These are phyloP conservation scores for Penicillium atrosanguineum DNA, from an alignment of 495 filamentous ascomycete species.

Conservation along the genomic window DNA sequence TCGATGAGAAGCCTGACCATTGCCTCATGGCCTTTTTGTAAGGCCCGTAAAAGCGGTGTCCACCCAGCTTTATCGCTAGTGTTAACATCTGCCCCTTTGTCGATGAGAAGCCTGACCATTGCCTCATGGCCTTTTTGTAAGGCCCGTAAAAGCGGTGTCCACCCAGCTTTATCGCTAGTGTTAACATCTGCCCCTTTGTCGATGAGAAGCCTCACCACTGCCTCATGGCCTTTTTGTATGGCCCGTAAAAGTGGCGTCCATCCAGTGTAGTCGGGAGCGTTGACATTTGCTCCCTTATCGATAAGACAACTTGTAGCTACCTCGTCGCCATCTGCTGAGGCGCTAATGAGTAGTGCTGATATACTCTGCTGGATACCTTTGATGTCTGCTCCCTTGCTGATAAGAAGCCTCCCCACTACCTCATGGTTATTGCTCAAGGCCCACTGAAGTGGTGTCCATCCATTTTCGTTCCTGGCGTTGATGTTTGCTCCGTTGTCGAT, in stretches of 20 bases:
- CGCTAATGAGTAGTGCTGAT: not conserved
- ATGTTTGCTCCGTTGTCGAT: not conserved
- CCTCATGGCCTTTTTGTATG: not conserved
- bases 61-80: no score
- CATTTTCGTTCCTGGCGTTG: not conserved
- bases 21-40: not conserved
- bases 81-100: not conserved
- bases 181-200: not conserved
- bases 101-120: not conserved
- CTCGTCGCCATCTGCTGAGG: not conserved
- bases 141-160: not conserved
- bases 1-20: not conserved
- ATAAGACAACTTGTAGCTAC: not conserved
- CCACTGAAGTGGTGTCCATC: no score
- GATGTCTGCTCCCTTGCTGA: no score
- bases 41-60: slow-evolving; percentile 4
- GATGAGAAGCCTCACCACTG: not conserved
- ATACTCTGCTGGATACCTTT: not conserved
- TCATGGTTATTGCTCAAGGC: no score
- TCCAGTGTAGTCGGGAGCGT: no score
- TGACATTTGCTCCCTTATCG: not conserved
- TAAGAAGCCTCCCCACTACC: not conserved
- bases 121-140: not conserved
- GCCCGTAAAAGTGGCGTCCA: slow-evolving; percentile 2
- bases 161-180: not conserved